A percentile compares a stretch with the other conserved stretches of the same genome.
Evolutionary conservation across 495 filamentous ascomycete species (phyloP).

Genomic region (Penicillium antarcticum): DNA sequence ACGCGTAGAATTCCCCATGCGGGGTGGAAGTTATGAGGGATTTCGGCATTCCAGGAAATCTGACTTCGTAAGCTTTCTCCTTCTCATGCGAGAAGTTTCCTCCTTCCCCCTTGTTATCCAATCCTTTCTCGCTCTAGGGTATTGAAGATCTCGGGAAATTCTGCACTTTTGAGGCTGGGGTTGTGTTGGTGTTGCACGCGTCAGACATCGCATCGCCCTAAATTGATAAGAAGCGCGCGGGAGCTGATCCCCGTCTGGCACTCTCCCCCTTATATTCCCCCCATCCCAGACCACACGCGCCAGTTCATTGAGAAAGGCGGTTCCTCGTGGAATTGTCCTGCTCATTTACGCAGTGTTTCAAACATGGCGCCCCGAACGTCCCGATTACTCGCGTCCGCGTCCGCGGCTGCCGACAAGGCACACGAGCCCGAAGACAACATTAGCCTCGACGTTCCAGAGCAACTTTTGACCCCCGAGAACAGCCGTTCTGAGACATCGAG

Average conservation of each 20-base stretch:
- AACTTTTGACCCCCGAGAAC: slow-evolving; percentile 45
- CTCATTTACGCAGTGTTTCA: slow-evolving; percentile 1
- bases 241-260: slow-evolving; percentile 24
- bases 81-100: not conserved
- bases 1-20: slow-evolving; percentile 10
- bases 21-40: slow-evolving; percentile 11
- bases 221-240: slow-evolving; percentile 34
- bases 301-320: slow-evolving; percentile 10
- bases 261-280: slow-evolving; percentile 24
- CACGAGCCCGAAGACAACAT: slow-evolving; percentile 35
- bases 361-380: slow-evolving; percentile 31
- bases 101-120: slow-evolving; percentile 9
- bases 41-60: slow-evolving; percentile 20
- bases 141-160: not conserved
- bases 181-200: slow-evolving; percentile 31
- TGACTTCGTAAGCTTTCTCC: slow-evolving; percentile 1
- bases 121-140: slow-evolving; percentile 1
- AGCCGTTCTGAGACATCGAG: slow-evolving; percentile 50
- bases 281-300: slow-evolving; percentile 11
- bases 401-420: slow-evolving; percentile 35
- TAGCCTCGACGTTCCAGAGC: slow-evolving; percentile 41
- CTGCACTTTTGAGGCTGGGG: not conserved
- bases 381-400: slow-evolving; percentile 22
- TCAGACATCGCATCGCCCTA: slow-evolving; percentile 28
- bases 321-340: slow-evolving; percentile 12